Conservation (phyloP, 1,139 yeast species). For the Yamadazyma pseudoaaseri region DNA sequence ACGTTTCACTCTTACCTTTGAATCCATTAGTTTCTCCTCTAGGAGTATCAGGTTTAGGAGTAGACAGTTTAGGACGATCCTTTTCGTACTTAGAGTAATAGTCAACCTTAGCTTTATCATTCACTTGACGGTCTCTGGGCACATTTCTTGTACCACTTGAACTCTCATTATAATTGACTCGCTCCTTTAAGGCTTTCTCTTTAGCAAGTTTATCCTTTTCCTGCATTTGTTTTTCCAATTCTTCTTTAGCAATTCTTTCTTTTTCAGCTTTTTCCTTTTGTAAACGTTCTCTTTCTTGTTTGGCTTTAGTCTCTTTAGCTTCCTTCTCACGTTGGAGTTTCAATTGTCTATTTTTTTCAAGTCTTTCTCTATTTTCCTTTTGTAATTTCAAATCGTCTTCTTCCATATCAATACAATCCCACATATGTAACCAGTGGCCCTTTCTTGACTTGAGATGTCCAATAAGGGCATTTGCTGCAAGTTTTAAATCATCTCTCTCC, state of each 20-base stretch:
- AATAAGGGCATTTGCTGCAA: constrained; percentile 74
- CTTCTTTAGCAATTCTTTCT: constrained; percentile 13
- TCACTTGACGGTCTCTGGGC: constrained; percentile 18
- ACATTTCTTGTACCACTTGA: constrained; percentile 7
- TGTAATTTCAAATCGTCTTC: constrained; percentile 28
- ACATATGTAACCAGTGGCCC: constrained; percentile 53
- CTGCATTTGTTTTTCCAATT: constrained; percentile 10
- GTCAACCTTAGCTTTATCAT: constrained; percentile 24
- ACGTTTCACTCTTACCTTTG: background rate
- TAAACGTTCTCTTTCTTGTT: constrained; percentile 19
- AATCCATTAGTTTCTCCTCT: background rate
- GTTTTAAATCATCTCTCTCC: constrained; percentile 73
- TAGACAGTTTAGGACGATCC: background rate
- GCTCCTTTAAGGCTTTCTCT: constrained; percentile 11
- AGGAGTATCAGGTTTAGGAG: background rate
- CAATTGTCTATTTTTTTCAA: constrained; percentile 14
- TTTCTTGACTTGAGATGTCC: constrained; percentile 68
- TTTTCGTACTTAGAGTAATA: constrained; percentile 29
- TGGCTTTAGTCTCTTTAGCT: constrained; percentile 21
- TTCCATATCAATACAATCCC: constrained; percentile 56
- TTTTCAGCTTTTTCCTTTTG: constrained; percentile 18
- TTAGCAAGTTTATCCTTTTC: constrained; percentile 7
- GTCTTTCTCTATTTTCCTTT: constrained; percentile 21
- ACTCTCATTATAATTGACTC: constrained; percentile 24
- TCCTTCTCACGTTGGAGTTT: constrained; percentile 16